Base-by-base conservation (phyloP, 2,329 filamentous ascomycete genomes). In the Ilyonectria destructans region DNA sequence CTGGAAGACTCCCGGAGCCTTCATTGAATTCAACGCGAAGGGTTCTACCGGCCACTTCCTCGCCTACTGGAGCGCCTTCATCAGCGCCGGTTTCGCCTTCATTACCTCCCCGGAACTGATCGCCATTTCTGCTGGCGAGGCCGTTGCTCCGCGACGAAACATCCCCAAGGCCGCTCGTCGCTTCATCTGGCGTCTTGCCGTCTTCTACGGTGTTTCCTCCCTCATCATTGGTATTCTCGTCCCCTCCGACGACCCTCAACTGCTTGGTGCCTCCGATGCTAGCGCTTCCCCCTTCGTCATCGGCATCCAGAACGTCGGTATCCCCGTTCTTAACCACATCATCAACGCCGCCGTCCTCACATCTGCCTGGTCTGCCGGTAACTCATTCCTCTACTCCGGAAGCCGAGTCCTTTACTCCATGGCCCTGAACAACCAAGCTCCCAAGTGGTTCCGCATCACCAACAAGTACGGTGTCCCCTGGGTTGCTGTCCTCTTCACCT, bases 301-400 rank as follows among this genome's bases (percentile, higher is more conserved):
- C 67, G 91, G 91, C 23, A 93, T 94, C 81, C 86, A 90, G 74
- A 84, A 87, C n/a, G 85, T 91, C 10, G 86, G 88, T 4, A 93
- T 95, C 73, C 80, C 82, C 1, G 87, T 85, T 1, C 85, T 93
- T 2, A 88, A 91, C 67, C 88, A 87, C 54, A 85, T 92, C 70
- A 90, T 93, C 81, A 93, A 93, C 74, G 90, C 86, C n/a, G 89
- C 88, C 8, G 88, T 93, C 68, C 82, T 93, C 46, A 90, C 91
- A 12, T 91, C 89, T 7, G 91, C 90, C 4, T 89, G 87, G 85
- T 89, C 88, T 2, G 88, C 88, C 2, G 88, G 86, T 19, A 90
- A 90, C 74, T 87, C 87, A 0, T 89, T 89, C 80, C 82, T 89
- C 65, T 92, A 92, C 81, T 91, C 89, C 0, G 90, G 91, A 58